Evolutionary conservation across 2,329 filamentous ascomycete species (phyloP).

Genomic region (Penicillium italicum): DNA sequence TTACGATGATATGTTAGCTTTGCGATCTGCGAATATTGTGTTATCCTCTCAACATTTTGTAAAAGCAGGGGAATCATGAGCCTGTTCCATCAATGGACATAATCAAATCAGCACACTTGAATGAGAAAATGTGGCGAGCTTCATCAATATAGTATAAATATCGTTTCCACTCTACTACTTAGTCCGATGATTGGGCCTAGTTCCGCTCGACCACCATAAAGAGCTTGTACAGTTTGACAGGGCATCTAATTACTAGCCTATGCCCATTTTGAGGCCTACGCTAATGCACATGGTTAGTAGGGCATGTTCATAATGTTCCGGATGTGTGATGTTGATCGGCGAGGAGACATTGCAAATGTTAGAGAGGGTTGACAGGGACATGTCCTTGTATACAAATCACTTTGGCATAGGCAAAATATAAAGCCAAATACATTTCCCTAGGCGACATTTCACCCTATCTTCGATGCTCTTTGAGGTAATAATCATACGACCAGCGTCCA

Average conservation of each 20-base stretch:
- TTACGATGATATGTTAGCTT: conserved; percentile 6
- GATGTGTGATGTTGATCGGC: too few relatives aligned
- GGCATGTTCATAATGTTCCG: too few relatives aligned
- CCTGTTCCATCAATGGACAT: not conserved
- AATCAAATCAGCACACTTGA: not conserved
- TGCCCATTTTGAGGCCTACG: too few relatives aligned
- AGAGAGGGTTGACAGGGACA: not conserved
- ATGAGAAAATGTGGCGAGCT: not conserved
- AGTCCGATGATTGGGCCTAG: not conserved
- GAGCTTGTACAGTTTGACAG: too few relatives aligned
- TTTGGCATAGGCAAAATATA: not conserved
- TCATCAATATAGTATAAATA: not conserved
- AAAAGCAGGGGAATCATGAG: not conserved
- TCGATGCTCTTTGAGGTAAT: fast-evolving
- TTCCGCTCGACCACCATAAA: too few relatives aligned
- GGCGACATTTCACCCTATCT: fast-evolving
- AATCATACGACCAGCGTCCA: not conserved
- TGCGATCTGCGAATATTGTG: not conserved
- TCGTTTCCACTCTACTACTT: not conserved
- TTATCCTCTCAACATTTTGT: not conserved
- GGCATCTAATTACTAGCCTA: too few relatives aligned
- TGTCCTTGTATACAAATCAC: not conserved
- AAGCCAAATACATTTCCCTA: not conserved
- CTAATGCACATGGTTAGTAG: too few relatives aligned
- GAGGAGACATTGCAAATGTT: not conserved